Evolutionary conservation across 345 rosid species (phyloP).

Genomic region (Moricandia moricandioides): DNA sequence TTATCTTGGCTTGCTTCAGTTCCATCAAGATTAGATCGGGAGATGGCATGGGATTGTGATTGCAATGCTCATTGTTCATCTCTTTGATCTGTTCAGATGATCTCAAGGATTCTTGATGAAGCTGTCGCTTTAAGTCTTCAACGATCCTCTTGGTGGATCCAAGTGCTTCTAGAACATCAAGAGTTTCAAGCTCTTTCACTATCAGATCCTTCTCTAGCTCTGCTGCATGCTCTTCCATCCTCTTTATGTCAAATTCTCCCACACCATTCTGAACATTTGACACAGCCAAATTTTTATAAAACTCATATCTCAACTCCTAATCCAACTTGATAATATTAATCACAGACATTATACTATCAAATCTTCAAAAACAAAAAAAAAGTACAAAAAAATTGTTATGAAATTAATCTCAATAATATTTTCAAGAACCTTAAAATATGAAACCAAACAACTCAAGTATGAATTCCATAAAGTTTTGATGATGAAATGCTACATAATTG

Average conservation of each 20-base stretch:
- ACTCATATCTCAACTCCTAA: background rate
- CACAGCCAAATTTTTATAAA: background rate
- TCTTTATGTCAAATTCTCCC: slow-evolving; percentile 78
- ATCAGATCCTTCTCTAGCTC: slow-evolving; percentile 89
- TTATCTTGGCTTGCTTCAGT: slow-evolving; percentile 82
- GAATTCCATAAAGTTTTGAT: too few relatives aligned
- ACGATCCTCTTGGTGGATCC: slow-evolving; percentile 82
- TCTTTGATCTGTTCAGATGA: slow-evolving; percentile 53
- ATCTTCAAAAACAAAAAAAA: background rate
- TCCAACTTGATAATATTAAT: background rate
- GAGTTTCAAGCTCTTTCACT: slow-evolving; percentile 88
- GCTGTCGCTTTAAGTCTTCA: slow-evolving; percentile 82
- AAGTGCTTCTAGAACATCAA: slow-evolving; percentile 89
- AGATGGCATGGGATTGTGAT: slow-evolving; percentile 41
- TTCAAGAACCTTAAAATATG: too few relatives aligned
- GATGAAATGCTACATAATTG: background rate
- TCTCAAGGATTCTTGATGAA: slow-evolving; percentile 74
- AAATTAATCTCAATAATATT: too few relatives aligned
- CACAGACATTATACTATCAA: background rate
- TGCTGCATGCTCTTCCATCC: slow-evolving; percentile 81
- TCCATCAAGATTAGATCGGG: slow-evolving; percentile 83
- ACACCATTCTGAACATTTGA: slow-evolving; percentile 39
- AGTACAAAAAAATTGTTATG: too few relatives aligned
- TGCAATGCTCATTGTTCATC: slow-evolving; percentile 51
- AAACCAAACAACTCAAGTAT: too few relatives aligned